Conservation (phyloP, 768 basidiomycete species). For the Daedalea quercina region DNA sequence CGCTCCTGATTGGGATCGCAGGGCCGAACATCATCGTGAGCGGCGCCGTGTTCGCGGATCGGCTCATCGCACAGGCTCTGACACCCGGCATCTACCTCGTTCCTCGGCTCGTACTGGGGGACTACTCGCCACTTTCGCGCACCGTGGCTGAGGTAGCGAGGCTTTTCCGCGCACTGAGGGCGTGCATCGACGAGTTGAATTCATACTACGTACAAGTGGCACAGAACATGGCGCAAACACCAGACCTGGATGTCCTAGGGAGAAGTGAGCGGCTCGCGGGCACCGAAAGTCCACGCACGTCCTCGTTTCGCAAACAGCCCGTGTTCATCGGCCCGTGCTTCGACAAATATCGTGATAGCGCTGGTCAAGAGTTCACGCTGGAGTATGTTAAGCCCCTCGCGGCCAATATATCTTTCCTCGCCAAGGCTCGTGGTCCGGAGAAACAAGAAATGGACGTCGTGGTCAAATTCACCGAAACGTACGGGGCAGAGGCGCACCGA, state of each 20-base stretch:
- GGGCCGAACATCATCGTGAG: conserved; percentile 15
- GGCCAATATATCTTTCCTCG: too few species aligned
- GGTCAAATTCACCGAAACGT: conserved; percentile 1
- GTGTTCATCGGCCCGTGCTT: too few species aligned
- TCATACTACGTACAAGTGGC: conserved; percentile 3
- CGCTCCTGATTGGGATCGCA: conserved; percentile 11
- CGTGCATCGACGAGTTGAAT: conserved; percentile 2
- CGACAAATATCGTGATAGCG: too few species aligned
- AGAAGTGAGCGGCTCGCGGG: too few species aligned
- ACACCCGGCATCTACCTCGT: conserved; percentile 10
- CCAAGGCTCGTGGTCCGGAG: background rate
- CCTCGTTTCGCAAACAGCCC: too few species aligned
- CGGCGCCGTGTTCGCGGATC: conserved; percentile 16
- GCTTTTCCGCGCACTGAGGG: conserved; percentile 4
- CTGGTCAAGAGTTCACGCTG: too few species aligned
- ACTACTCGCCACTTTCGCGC: background rate
- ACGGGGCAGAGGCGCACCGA: background rate
- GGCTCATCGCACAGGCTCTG: conserved; percentile 11
- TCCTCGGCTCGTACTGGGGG: background rate
- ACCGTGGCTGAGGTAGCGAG: conserved; percentile 1
- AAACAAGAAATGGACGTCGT: background rate
- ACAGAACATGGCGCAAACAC: too few species aligned
- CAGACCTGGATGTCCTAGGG: too few species aligned
- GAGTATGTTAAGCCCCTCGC: too few species aligned
- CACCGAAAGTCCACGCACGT: too few species aligned